Evolutionary conservation across 108 stramenopile genomes (phyloP), one percentile per base, ranked within the genome.

Genomic region (Fragilariopsis cylindrus): DNA sequence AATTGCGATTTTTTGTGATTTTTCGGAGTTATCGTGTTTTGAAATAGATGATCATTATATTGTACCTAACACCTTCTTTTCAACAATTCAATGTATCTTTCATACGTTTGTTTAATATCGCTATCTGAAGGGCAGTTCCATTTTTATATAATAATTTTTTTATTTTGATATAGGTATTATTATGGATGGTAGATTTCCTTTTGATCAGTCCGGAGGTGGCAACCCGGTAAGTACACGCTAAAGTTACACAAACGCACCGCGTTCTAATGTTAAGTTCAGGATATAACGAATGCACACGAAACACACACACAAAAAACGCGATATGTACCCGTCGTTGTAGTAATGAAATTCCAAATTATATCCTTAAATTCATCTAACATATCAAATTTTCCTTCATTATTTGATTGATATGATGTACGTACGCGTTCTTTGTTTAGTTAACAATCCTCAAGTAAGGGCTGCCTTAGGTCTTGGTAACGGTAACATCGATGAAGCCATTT

Each of bases 121-220:
- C 30, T 30, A 30, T 30, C 30, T 30, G 30, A 30, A 30, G 30
- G 30, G 30, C 30, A 30, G 30, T 30, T 30, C 30, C 30, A 30
- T 30, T 30, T 30, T 30, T 30, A 30, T 30, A 30, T 30, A 30
- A 30, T 30, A 30, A 30, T 30, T 30, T 30, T 30, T 30, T 30
- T 30, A 30, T 30, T 30, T 30, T 30, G 30, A 30, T 30, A 30
- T 30, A 30, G 30, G 30, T 30, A 30, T 30, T 30, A 30, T 30
- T 30, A 84, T 84, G 83, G 83, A 63, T 3, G 76, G 83, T 48
- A 68, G 83, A 64, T 75, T 80, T 43, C 83, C 83, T 21, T 84
- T 76, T 44, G 79, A 84, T 55, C 58, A 57, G 6, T 71, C 57
- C 49, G 70, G 70, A 43, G 73, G 60, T 21, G 62, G 67, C 12